Evolutionary conservation across 139 green algal genomes (phyloP), one percentile per base, ranked within the genome.

Genomic region (Closterium sp.): DNA sequence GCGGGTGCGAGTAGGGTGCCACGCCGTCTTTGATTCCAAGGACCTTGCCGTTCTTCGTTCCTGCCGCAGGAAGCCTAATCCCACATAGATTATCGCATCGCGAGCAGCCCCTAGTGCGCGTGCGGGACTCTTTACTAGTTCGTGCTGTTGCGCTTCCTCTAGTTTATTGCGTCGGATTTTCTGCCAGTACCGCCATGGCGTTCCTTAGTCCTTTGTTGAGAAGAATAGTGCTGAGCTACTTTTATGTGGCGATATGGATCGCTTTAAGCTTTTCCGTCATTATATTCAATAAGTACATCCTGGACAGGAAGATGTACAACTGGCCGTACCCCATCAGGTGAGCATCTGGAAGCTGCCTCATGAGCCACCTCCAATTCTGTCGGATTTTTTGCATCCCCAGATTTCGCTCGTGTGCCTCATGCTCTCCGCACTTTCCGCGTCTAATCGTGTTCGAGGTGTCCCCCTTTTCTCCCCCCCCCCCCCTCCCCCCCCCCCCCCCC

Each of bases 311-410:
- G 85, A 91, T 93, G 85, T 95, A 92, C 25, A 95, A 95, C 34
- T 98, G 97, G 89, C 95, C 94, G 2, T 98, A 96, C 91, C 96
- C 96, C 5, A 90, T 98, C 9, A 93, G 94, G 85, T 89, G 30
- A 85, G 30, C 30, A 16, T 85, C 81, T 25, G 4, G 43, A 66
- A 66, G 43, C 43, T 66, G 43, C 9, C 43, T 66, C 9, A 16
- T 66, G 43, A 66, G 19, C 43, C 43, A 66, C 43, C 12, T 66
- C 43, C 2, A 66, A 66, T 25, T 66, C 43, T 66, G 21, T 25
- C 43, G 21, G 43, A 66, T 25, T 16, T 10, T 66, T 16, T 16
- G 21, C 7, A 66, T 85, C 2, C 30, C 81, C 81, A 23, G 5
- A 21, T 85, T 31, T 31, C 23, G n/a, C 81, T 16, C 30, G n/a